phyloP scores from a whole-genome alignment of 208 protist genomes.

The Entamoeba invadens region DNA sequence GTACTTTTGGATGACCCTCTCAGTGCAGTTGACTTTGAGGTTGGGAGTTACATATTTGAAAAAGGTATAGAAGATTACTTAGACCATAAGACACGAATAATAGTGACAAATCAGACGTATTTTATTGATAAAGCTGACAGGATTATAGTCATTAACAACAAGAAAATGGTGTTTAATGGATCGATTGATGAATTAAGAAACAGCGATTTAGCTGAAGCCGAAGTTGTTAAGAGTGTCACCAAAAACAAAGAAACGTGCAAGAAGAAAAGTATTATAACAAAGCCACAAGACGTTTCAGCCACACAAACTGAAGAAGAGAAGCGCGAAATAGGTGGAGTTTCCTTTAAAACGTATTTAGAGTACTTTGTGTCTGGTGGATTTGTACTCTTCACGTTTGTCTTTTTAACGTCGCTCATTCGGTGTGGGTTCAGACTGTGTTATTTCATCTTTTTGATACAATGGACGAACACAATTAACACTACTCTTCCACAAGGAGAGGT shows the following conservation, averaged over 20 bases:
- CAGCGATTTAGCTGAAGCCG: neutral
- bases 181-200: neutral
- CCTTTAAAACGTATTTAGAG: neutral
- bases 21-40: neutral
- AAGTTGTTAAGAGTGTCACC: neutral
- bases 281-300: neutral
- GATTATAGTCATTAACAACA: neutral
- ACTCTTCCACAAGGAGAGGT: neutral
- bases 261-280: neutral
- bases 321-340: neutral
- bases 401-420: too few species aligned
- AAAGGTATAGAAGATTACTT: neutral
- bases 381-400: neutral
- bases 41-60: neutral
- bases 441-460: neutral
- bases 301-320: neutral
- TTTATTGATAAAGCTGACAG: neutral
- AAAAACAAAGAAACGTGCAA: neutral
- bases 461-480: neutral
- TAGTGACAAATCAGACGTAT: neutral
- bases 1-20: conserved; percentile 5
- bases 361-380: neutral
- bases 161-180: neutral
- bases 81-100: neutral
- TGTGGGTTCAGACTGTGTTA: neutral